Evolutionary conservation across 1,139 yeast genomes (phyloP), one percentile per base, ranked within the genome.

Genomic region (Nakaseomyces nivariensis): DNA sequence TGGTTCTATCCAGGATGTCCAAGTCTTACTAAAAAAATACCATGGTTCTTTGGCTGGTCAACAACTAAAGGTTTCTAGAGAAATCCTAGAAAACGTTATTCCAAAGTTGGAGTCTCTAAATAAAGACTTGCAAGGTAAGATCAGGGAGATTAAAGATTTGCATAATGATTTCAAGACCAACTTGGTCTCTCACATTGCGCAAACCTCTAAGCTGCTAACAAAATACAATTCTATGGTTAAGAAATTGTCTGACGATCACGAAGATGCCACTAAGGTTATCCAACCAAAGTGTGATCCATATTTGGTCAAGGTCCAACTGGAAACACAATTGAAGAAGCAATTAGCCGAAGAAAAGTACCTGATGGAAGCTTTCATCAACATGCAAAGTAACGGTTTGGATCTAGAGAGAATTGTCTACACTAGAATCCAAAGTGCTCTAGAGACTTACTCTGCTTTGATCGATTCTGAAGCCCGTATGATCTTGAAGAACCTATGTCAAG

Each of bases 41-140:
- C 81, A 76, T 55, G 58, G 68, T 42, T 66, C 71, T 27, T 45
- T 75, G 41, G 70, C 73, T 3, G 70, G 66, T 43, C 75, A 69
- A 50, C 76, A 75, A 53, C 63, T 68, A 45, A 67, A 68, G 46
- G 66, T 85, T 0, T 74, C 80, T 47, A 78, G 77, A 56, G 87
- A 82, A 48, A 66, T 84, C 50, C 73, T 74, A 41, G 64, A 71
- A 22, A 71, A 74, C 37, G 71, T 83, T 31, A 73, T 83, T 27
- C 90, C 90, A 41, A 76, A 81, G 58, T 68, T 84, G 47, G 89
- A 83, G 57, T 85, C 79, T 55, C 72, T 84, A 57, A 74, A 83
- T 51, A 82, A 77, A 57, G 87, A 82, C 58, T 67, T 84, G 52
- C 70, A 76, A 42, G 72, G 73, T 43, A 82, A 84, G 55, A 79